Conservation (phyloP, 345 rosid genomes). For the Aquilaria malaccensis region DNA sequence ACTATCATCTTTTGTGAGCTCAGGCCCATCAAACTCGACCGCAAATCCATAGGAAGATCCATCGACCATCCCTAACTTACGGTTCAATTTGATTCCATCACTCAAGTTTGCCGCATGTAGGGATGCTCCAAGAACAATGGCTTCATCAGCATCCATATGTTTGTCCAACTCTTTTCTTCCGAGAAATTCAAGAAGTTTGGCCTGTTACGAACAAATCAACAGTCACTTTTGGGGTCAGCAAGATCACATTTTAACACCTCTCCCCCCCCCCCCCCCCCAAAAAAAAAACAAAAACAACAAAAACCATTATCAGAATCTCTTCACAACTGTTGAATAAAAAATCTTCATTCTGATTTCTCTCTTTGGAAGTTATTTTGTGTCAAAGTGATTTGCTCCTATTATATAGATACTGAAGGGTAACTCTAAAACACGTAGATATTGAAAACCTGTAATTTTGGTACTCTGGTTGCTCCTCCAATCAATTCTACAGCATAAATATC, state of each 20-base stretch:
- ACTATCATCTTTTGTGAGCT: constrained; percentile 56
- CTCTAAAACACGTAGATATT: constrained; percentile 10
- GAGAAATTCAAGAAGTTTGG: constrained; percentile 83
- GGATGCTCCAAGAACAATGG: constrained; percentile 91
- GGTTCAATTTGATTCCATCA: constrained; percentile 94
- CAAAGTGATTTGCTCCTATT: too few species aligned
- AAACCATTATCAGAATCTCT: background rate
- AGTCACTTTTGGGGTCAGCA: background rate
- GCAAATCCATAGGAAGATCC: constrained; percentile 79
- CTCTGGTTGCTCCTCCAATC: constrained; percentile 98
- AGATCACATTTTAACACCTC: background rate
- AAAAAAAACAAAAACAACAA: background rate
- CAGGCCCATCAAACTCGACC: constrained; percentile 77
- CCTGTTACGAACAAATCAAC: constrained; percentile 36
- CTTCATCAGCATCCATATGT: constrained; percentile 99
- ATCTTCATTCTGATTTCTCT: too few species aligned
- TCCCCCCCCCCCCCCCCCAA: background rate
- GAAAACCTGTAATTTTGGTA: constrained; percentile 96
- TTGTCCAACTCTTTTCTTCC: constrained; percentile 87
- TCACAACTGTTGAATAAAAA: too few species aligned
- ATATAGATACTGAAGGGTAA: too few species aligned
- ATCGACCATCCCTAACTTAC: constrained; percentile 93
- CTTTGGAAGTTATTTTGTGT: too few species aligned
- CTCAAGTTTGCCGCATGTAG: constrained; percentile 95
- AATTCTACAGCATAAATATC: constrained; percentile 88